Conservation (phyloP, 2,329 filamentous ascomycete species). For the Fusarium piperis region DNA sequence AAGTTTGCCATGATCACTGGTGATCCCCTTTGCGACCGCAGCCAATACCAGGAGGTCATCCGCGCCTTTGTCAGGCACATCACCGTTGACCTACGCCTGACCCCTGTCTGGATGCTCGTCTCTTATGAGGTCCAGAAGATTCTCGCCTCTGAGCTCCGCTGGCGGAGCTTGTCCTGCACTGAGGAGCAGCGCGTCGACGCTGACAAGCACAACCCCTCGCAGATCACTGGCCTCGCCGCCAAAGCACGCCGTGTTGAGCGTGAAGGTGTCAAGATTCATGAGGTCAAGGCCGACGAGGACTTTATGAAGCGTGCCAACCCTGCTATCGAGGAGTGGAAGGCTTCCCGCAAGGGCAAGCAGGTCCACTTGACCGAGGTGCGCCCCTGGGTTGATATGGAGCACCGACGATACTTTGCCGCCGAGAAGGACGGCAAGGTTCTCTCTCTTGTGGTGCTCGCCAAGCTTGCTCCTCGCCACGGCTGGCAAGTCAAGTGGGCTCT, state of each 20-base stretch:
- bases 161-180: conserved; percentile 88
- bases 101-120: conserved; percentile 91
- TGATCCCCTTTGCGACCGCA: conserved; percentile 83
- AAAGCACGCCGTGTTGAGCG: conserved; percentile 85
- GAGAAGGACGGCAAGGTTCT: conserved; percentile 77
- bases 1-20: conserved; percentile 87
- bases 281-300: conserved; percentile 75
- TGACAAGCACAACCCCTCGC: conserved; percentile 65
- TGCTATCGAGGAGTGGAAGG: conserved; percentile 82
- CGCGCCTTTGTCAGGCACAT: conserved; percentile 79
- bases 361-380: conserved; percentile 90
- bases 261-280: conserved; percentile 83
- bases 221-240: conserved; percentile 63
- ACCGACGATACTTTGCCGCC: conserved; percentile 87
- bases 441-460: conserved; percentile 83
- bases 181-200: conserved; percentile 90
- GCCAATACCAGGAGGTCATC: conserved; percentile 80
- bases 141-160: conserved; percentile 81
- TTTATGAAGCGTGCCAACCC: conserved; percentile 75
- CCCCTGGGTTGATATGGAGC: conserved; percentile 85
- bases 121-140: conserved; percentile 81
- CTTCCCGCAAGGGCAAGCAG: conserved; percentile 81
- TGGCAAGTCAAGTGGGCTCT: conserved; percentile 98
- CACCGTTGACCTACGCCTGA: conserved; percentile 73
- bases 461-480: conserved; percentile 81